phyloP scores from a whole-genome alignment of 352 stramenopile species.

The Globisporangium ultimum region DNA sequence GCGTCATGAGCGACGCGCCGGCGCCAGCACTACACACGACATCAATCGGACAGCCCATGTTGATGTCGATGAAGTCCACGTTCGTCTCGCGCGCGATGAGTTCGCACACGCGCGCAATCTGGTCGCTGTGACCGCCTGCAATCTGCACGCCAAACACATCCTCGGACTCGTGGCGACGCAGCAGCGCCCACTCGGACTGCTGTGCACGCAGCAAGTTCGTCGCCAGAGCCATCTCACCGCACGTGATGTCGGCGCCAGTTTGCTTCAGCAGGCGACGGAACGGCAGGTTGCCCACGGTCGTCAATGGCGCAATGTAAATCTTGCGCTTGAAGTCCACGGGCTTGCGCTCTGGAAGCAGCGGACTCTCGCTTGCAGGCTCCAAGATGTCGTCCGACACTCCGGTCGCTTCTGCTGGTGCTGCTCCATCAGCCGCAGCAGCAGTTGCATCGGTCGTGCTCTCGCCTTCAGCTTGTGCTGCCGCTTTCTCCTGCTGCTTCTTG shows the following conservation, averaged over 20 bases:
- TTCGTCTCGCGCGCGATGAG: slow-evolving; percentile 91
- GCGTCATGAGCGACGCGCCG: slow-evolving; percentile 94
- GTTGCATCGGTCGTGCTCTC: neutral
- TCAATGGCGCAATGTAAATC: slow-evolving; percentile 98
- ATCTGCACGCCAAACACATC: slow-evolving; percentile 99
- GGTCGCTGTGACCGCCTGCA: slow-evolving; percentile 89
- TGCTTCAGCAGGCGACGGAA: slow-evolving; percentile 98
- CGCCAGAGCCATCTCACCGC: slow-evolving; percentile 97
- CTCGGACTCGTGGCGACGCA: slow-evolving; percentile 95
- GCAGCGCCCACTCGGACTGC: slow-evolving; percentile 95
- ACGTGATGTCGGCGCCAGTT: slow-evolving; percentile 98
- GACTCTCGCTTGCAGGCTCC: slow-evolving; percentile 37
- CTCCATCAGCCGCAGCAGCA: neutral
- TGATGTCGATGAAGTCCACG: slow-evolving; percentile 99
- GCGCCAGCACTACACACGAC: slow-evolving; percentile 86
- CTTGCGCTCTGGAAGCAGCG: slow-evolving; percentile 76
- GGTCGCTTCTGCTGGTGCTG: neutral
- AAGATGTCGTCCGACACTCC: slow-evolving; percentile 8
- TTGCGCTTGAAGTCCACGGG: slow-evolving; percentile 97
- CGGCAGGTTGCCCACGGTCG: slow-evolving; percentile 99
- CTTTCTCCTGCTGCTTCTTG: slow-evolving; percentile 42
- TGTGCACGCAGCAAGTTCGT: slow-evolving; percentile 94
- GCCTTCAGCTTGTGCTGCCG: slow-evolving; percentile 29
- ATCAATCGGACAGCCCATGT: slow-evolving; percentile 99
- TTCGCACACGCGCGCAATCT: slow-evolving; percentile 92